These are phyloP conservation scores for Mycena indigotica DNA, from an alignment of 768 basidiomycete species.

Conservation along the genomic window DNA sequence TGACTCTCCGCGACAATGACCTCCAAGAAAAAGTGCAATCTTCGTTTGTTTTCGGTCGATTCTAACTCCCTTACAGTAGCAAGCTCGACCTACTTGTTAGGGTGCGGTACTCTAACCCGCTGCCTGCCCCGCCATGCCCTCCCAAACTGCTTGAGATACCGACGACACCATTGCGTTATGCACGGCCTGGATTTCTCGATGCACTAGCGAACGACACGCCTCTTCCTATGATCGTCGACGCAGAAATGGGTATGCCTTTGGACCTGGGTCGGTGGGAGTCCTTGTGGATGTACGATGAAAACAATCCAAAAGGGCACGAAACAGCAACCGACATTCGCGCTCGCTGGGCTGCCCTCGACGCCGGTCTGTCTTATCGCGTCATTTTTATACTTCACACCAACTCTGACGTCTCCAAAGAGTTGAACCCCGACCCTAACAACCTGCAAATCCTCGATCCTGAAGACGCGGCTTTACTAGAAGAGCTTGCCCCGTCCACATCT, in stretches of 20 bases:
- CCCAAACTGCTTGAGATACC: conserved; percentile 91
- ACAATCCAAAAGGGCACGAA: conserved; percentile 37
- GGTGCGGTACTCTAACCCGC: conserved; percentile 91
- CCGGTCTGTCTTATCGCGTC: conserved; percentile 7
- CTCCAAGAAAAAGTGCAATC: conserved; percentile 54
- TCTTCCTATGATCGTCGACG: conserved; percentile 94
- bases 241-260: conserved; percentile 95
- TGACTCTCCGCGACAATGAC: conserved; percentile 44
- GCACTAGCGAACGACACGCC: conserved; percentile 79
- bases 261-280: conserved; percentile 83
- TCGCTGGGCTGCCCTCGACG: conserved; percentile 10
- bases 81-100: conserved; percentile 92
- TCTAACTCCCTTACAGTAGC: conserved; percentile 36
- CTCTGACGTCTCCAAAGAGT: conserved; percentile 25
- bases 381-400: not conserved
- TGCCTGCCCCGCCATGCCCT: conserved; percentile 95
- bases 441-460: conserved; percentile 68
- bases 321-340: conserved; percentile 51
- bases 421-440: conserved; percentile 70
- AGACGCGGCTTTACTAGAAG: conserved; percentile 75
- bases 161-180: conserved; percentile 88
- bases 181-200: conserved; percentile 81
- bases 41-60: not conserved
- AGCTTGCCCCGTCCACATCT: conserved; percentile 53
- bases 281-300: conserved; percentile 76